phyloP scores from a whole-genome alignment of 257 asterid genomes.

The Salvia hispanica region DNA sequence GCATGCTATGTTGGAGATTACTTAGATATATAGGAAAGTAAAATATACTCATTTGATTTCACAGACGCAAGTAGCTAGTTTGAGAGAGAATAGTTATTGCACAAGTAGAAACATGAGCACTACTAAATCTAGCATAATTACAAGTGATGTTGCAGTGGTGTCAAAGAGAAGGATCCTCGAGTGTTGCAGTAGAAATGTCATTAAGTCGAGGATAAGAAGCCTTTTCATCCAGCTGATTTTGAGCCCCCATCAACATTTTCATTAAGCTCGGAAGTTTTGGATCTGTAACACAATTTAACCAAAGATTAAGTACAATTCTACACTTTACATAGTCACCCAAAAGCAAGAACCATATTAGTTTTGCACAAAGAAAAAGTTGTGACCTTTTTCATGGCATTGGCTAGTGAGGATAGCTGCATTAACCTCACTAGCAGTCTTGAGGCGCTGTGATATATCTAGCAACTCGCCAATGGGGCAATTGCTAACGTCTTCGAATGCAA shows the following conservation, averaged over 20 bases:
- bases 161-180: constrained; percentile 75
- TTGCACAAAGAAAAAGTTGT: no score
- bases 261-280: constrained; percentile 89
- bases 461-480: no score
- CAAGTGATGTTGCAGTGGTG: neutral
- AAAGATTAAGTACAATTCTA: neutral
- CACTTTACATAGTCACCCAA: no score
- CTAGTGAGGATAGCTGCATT: no score
- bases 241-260: constrained; percentile 82
- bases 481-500: no score
- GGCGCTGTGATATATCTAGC: no score
- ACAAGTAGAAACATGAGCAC: constrained; percentile 10
- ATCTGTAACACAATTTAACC: constrained; percentile 47
- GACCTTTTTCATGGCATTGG: no score
- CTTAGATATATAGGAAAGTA: no score
- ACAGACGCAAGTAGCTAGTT: neutral
- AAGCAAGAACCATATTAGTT: no score
- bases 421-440: no score
- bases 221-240: constrained; percentile 73
- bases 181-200: constrained; percentile 64
- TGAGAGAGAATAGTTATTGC: neutral
- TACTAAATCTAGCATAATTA: constrained; percentile 9
- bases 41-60: neutral
- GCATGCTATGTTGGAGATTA: no score
- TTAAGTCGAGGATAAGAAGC: constrained; percentile 77